Evolutionary conservation across 208 protist genomes (phyloP), one percentile per base, ranked within the genome.

Genomic region (Acanthamoeba lenticulata): DNA sequence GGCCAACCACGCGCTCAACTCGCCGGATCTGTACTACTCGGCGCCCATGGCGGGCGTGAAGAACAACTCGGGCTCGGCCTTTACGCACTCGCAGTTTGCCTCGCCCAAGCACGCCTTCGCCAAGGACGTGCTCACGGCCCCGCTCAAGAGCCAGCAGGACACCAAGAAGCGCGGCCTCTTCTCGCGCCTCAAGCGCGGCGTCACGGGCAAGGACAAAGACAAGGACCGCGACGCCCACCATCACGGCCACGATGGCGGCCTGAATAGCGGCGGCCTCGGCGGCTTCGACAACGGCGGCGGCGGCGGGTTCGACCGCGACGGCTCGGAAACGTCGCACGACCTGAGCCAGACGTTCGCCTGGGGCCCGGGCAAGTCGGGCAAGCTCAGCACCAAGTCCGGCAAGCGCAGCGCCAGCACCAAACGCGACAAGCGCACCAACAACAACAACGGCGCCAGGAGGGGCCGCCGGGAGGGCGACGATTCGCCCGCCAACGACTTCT

Each of bases 101-200:
- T 38, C 72, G 42, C 27, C 72, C 72, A 83, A 49, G 72, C 72
- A 83, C 72, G 17, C 72, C 15, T 83, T 83, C 72, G 38, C 38
- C 42, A 83, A 83, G 40, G 72, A 83, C 29, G 72, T 83, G 42
- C 40, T 49, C 72, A 83, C 72, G 42, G 72, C 72, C 24, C 42
- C 72, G 40, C 72, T 83, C 34, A 72, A 72, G 72, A 44, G 40
- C 72, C 38, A 83, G 42, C 38, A 83, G 42, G n/a, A n/a, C n/a
- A n/a, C n/a, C n/a, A 83, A 83, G 72, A 83, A 83, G 72, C 27
- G 72, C 72, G 72, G 72, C 42, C 11, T 83, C 72, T 49, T 83
- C 40, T 52, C 38, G 38, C 72, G 72, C 27, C 72, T 83, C 27
- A 83, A 83, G 72, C 72, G 72, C 42, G 72, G 72, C 15, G 72